Conservation (phyloP, 2,329 filamentous ascomycete genomes). For the Colletotrichum abscissum region DNA sequence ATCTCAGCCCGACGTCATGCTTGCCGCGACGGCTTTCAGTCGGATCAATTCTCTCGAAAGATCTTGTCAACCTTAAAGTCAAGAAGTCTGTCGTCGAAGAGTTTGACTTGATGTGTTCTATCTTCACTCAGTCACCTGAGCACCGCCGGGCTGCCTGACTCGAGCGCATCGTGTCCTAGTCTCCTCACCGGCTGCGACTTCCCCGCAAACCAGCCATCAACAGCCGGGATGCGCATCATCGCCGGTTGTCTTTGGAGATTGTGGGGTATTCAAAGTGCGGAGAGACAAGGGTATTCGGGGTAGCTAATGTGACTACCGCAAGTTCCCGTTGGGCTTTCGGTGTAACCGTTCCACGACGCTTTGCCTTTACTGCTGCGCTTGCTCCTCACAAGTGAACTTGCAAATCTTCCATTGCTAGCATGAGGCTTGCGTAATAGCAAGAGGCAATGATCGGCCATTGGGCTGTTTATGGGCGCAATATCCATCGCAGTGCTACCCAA, state of each 20-base stretch:
- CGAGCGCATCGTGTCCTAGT: background rate
- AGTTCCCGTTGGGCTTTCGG: constrained; percentile 7
- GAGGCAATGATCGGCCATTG: constrained; percentile 16
- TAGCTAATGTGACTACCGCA: constrained; percentile 8
- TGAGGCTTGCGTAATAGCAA: constrained; percentile 1
- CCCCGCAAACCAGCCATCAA: constrained; percentile 25
- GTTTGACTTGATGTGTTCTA: background rate
- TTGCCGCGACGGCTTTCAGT: background rate
- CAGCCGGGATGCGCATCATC: constrained; percentile 18
- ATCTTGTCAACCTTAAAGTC: background rate
- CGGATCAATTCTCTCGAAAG: background rate
- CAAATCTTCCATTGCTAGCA: background rate
- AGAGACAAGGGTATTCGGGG: constrained; percentile 23
- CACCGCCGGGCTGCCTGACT: background rate
- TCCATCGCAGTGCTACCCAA: constrained; percentile 19
- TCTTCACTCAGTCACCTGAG: background rate
- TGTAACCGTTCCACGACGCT: constrained; percentile 22
- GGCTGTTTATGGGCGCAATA: background rate
- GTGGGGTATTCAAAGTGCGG: constrained; percentile 31
- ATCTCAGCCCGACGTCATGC: background rate
- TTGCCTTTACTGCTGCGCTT: constrained; percentile 16
- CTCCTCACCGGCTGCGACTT: constrained; percentile 21
- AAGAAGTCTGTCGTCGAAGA: background rate
- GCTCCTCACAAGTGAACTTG: background rate
- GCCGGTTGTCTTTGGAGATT: constrained; percentile 6